These are phyloP conservation scores for Fusarium illudens DNA, from an alignment of 2,329 filamentous ascomycete species.

Conservation along the genomic window DNA sequence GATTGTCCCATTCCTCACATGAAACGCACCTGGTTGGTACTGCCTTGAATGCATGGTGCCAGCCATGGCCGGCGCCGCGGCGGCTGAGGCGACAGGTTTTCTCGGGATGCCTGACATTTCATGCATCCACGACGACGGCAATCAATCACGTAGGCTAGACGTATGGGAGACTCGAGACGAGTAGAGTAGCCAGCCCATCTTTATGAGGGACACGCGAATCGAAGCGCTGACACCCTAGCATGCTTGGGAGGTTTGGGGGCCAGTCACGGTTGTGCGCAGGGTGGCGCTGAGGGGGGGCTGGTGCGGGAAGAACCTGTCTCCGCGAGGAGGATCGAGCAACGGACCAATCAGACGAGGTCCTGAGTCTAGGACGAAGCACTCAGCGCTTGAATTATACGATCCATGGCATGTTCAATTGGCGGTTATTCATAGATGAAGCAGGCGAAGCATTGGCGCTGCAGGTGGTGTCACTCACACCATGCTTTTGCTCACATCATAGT, in stretches of 20 bases:
- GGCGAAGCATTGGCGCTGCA: constrained; percentile 10
- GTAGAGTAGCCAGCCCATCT: constrained; percentile 1
- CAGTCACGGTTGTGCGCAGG: not conserved
- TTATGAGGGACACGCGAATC: constrained; percentile 7
- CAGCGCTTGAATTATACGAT: constrained; percentile 7
- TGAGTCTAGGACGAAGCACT: constrained; percentile 4
- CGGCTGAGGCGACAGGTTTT: not conserved
- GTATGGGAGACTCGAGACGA: not conserved
- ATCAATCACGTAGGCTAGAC: not conserved
- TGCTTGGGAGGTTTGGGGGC: not conserved
- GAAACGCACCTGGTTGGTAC: constrained; percentile 14
- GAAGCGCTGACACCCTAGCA: constrained; percentile 2
- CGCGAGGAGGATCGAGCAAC: not conserved
- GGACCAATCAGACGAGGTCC: constrained; percentile 1
- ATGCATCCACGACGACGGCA: constrained; percentile 1
- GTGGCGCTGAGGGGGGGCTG: not conserved
- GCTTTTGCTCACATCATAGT: not conserved
- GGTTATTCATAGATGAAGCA: constrained; percentile 15
- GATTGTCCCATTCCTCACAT: not conserved
- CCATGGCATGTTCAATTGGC: constrained; percentile 24
- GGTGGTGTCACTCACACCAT: constrained; percentile 1
- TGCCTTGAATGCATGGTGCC: constrained; percentile 1
- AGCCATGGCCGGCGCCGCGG: not conserved
- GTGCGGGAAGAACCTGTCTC: not conserved
- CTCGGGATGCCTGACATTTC: not conserved